A percentile compares a stretch with the other conserved stretches of the same genome.
Conservation (phyloP, 2,329 filamentous ascomycete species). For the Thielaviopsis cerberus region DNA sequence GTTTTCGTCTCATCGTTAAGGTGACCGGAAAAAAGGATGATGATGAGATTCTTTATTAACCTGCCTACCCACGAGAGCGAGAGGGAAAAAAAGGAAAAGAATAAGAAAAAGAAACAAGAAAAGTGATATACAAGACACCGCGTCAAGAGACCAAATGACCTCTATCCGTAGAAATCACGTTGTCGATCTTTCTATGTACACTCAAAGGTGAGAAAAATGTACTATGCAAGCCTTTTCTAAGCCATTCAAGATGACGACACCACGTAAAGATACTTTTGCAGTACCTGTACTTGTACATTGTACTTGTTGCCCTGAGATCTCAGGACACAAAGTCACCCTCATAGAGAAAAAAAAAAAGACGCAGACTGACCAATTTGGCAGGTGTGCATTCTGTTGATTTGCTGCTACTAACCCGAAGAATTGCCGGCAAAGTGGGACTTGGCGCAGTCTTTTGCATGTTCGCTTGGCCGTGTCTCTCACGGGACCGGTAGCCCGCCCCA, state of each 20-base stretch:
- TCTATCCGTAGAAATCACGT: background rate
- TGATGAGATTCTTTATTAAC: no score
- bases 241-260: background rate
- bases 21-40: no score
- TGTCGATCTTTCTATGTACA: background rate
- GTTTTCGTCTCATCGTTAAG: no score
- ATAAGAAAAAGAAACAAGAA: background rate
- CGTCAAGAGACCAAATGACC: background rate
- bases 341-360: background rate
- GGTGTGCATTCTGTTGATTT: background rate
- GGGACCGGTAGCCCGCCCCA: background rate
- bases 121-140: background rate
- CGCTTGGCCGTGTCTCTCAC: background rate
- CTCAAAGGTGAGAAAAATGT: background rate
- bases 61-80: no score
- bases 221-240: background rate
- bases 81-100: no score
- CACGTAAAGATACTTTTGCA: background rate
- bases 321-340: background rate
- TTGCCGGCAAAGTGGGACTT: background rate
- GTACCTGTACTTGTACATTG: background rate
- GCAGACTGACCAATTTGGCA: background rate
- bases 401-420: background rate
- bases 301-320: background rate
- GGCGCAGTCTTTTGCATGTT: background rate